Base-by-base conservation (phyloP, 2,329 filamentous ascomycete genomes). In the Phialemoniopsis sp. region DNA sequence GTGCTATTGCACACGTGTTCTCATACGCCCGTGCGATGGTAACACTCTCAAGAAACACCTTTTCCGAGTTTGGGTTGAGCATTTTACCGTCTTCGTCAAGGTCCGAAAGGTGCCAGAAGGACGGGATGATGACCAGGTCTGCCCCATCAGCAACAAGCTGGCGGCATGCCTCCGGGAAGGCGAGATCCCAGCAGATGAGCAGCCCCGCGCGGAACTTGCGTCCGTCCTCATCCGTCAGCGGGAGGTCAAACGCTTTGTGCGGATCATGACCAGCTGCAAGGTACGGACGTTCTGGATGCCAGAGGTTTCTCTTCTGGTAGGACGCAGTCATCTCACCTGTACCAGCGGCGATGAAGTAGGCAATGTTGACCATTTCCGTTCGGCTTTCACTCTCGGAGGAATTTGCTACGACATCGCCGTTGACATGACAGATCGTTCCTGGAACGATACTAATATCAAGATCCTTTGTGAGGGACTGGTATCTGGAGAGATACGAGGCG, bases 291-390 rank as follows among this genome's bases (percentile, higher is more conserved):
- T 87, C 83, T 0, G 81, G 75, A 50, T 85, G 79, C 79, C 83
- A 87, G 16, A 87, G 71, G 52, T 87, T 87, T 60, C 82, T 87
- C 72, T 89, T 89, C 43, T 80, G 75, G 53, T 89, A 89, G 15
- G 72, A 70, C 0, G 76, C 78, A 0, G 71, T 56, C 17, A 89
- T 68, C 2, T 65, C 59, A 13, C 85, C 86, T 0, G 59, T 58
- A 3, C 69, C 59, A 1, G 75, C 67, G 2, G 75, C 73, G 54
- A 90, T 80, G 59, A 88, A 89, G 59, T 88, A 86, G 3, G 81
- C 76, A 21, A 82, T 74, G 53, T 88, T 88, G 40, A 75, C 62
- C 5, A 87, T 58, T 7, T 65, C 63, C 13, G 67, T 62, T n/a
- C 15, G 16, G 17, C 5, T 32, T 29, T 29, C 28, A 10, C 15